phyloP scores from a whole-genome alignment of 805 yeast species.

The Priceomyces fermenticarens region DNA sequence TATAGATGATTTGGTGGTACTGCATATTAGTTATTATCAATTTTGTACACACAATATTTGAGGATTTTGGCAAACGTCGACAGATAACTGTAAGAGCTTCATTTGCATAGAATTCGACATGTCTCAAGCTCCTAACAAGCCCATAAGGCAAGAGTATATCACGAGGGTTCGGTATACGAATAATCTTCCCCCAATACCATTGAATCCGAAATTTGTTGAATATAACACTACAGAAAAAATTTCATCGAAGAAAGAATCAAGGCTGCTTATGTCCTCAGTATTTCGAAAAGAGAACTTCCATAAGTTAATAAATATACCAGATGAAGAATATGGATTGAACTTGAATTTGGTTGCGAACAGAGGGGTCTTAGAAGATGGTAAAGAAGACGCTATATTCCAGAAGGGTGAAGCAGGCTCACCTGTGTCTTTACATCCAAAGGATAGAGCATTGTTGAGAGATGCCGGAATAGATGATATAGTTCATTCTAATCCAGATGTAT shows the following conservation, averaged over 20 bases:
- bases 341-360: constrained; percentile 67
- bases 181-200: constrained; percentile 87
- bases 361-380: constrained; percentile 63
- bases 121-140: constrained; percentile 26
- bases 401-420: constrained; percentile 21
- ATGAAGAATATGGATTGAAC: constrained; percentile 70
- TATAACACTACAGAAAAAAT: constrained; percentile 39
- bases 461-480: constrained; percentile 54
- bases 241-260: constrained; percentile 37
- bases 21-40: no score
- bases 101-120: constrained; percentile 9
- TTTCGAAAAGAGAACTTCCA: constrained; percentile 73
- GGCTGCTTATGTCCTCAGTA: constrained; percentile 61
- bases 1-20: no score
- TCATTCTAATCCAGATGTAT: constrained; percentile 51
- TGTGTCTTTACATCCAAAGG: constrained; percentile 68
- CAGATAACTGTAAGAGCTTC: no score
- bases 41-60: no score
- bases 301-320: constrained; percentile 53
- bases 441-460: constrained; percentile 72
- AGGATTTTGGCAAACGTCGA: no score
- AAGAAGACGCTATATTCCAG: constrained; percentile 41
- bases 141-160: constrained; percentile 68
- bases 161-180: constrained; percentile 83
- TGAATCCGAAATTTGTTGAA: constrained; percentile 81